Evolutionary conservation across 73 alveolate species (phyloP).

Genomic region (Paraurostyla sp.): DNA sequence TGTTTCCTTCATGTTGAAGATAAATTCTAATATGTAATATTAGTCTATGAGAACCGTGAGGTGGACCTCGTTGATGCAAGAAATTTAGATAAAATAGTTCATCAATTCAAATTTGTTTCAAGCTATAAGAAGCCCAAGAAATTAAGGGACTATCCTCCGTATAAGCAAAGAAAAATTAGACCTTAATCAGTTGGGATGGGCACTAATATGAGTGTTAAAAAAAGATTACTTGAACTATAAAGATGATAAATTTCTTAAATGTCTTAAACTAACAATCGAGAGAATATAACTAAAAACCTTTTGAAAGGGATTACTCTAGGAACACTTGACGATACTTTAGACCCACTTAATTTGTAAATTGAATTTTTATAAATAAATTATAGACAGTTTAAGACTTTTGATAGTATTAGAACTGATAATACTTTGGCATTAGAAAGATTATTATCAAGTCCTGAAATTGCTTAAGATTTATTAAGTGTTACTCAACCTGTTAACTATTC

Average conservation of each 20-base stretch:
- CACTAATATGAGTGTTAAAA: no score
- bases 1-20: not conserved
- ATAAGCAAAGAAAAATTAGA: slow-evolving; percentile 38
- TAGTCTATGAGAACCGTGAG: slow-evolving; percentile 40
- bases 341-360: not conserved
- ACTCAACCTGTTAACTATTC: no score
- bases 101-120: slow-evolving; percentile 8
- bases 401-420: not conserved
- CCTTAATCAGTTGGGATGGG: not conserved
- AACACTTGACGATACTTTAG: not conserved
- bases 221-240: not conserved
- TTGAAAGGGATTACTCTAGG: not conserved
- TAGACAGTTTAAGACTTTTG: not conserved
- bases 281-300: not conserved
- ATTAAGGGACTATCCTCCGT: not conserved
- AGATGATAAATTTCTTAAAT: not conserved
- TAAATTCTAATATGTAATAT: not conserved
- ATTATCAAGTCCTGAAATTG: no score
- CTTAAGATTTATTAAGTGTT: not conserved
- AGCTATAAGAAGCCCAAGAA: slow-evolving; percentile 15
- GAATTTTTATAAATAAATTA: not conserved
- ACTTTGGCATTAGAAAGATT: not conserved
- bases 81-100: not conserved
- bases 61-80: not conserved
- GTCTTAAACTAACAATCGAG: not conserved